These are phyloP conservation scores for Dioscorea cayenensis DNA, from an alignment of 116 monocot species.

Conservation along the genomic window DNA sequence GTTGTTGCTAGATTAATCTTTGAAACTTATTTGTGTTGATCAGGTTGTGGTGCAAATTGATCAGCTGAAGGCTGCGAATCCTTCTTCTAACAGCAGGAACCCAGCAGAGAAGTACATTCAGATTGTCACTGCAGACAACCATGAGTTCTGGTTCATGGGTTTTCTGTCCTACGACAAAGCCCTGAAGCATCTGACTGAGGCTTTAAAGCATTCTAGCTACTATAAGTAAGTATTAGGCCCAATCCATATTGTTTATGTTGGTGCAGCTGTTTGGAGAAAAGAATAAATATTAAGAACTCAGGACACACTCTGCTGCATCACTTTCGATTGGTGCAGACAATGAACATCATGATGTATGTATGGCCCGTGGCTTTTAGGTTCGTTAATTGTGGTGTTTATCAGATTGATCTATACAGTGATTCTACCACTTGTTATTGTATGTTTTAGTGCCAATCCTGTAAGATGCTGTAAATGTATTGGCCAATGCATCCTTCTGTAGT, in stretches of 20 bases:
- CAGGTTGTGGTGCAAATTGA: slow-evolving; percentile 59
- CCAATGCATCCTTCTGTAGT: no score
- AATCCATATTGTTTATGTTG: not conserved
- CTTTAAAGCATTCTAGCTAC: slow-evolving; percentile 11
- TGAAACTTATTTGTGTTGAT: not conserved
- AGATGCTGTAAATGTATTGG: no score
- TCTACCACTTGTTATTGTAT: no score
- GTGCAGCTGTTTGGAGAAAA: no score
- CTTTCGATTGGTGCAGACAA: no score
- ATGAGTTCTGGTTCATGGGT: slow-evolving; percentile 94
- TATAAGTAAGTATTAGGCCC: not conserved
- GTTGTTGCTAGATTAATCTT: not conserved
- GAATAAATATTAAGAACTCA: no score
- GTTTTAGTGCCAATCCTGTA: no score
- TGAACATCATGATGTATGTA: no score
- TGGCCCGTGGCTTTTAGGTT: no score
- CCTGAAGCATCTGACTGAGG: slow-evolving; percentile 30
- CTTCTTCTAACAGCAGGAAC: slow-evolving; percentile 43
- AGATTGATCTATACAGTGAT: no score
- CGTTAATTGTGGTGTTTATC: no score
- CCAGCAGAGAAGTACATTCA: slow-evolving; percentile 76
- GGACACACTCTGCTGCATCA: no score
- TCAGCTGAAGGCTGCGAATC: slow-evolving; percentile 40
- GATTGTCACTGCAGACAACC: slow-evolving; percentile 43
- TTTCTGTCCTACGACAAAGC: slow-evolving; percentile 71